These are phyloP conservation scores for Monosporascus sp. DNA, from an alignment of 2,329 filamentous ascomycete species.

Conservation along the genomic window DNA sequence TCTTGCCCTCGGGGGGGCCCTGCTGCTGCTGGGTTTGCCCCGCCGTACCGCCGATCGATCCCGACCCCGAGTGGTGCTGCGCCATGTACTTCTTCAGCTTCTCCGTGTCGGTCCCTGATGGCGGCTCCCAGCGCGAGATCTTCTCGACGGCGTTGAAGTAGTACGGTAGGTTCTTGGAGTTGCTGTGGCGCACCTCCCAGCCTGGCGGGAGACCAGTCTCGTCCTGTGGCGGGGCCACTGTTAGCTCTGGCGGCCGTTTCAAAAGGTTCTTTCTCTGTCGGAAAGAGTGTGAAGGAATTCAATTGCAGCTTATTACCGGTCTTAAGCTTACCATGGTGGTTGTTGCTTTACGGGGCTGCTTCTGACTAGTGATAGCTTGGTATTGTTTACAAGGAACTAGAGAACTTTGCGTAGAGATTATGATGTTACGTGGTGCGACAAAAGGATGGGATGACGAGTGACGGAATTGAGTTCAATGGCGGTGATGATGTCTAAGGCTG, in stretches of 20 bases:
- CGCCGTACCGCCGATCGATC: constrained; percentile 9
- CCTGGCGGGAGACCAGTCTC: constrained; percentile 76
- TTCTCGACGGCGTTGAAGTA: constrained; percentile 90
- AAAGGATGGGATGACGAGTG: not conserved
- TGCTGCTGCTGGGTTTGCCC: not conserved
- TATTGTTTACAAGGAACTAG: no score
- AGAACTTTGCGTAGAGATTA: no score
- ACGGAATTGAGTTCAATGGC: no score
- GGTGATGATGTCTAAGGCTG: no score
- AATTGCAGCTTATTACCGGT: not conserved
- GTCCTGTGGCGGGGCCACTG: constrained; percentile 36
- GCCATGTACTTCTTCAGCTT: constrained; percentile 95
- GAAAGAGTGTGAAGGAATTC: not conserved
- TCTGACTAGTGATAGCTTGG: no score
- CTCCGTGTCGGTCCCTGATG: constrained; percentile 79
- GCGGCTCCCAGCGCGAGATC: constrained; percentile 93
- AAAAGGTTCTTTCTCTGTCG: no score
- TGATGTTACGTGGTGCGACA: not conserved
- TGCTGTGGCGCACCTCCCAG: constrained; percentile 97
- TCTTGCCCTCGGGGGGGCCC: constrained; percentile 63
- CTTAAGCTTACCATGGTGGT: no score
- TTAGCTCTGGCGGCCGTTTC: not conserved
- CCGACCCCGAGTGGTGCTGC: constrained; percentile 65
- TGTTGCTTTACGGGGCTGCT: no score
- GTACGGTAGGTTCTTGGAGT: constrained; percentile 97